Conservation (phyloP, 148 eudicot genomes). For the Persicaria maculosa region DNA sequence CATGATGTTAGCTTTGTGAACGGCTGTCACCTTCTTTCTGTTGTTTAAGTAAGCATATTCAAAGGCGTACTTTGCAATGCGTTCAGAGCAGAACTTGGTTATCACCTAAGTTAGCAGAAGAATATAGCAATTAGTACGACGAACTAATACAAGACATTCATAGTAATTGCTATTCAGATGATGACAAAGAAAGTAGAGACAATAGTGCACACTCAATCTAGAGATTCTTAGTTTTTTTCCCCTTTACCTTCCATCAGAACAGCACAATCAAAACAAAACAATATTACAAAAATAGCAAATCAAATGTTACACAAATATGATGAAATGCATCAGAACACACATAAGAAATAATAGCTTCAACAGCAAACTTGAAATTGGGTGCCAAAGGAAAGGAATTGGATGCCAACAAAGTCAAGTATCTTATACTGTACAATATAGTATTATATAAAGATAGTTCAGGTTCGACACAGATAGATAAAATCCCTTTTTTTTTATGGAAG, state of each 20-base stretch:
- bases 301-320: background rate
- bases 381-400: too few species aligned
- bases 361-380: background rate
- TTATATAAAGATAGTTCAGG: too few species aligned
- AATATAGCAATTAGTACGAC: background rate
- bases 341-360: background rate
- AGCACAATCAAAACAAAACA: too few species aligned
- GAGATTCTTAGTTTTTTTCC: too few species aligned
- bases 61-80: slow-evolving; percentile 82
- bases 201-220: background rate
- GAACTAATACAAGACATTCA: background rate
- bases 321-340: background rate
- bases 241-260: too few species aligned
- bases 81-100: slow-evolving; percentile 84
- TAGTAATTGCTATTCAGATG: background rate
- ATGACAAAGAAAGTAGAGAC: background rate
- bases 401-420: too few species aligned
- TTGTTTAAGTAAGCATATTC: slow-evolving; percentile 86
- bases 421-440: too few species aligned
- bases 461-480: too few species aligned
- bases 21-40: slow-evolving; percentile 84
- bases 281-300: background rate
- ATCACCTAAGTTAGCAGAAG: slow-evolving; percentile 43
- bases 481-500: too few species aligned
- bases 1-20: slow-evolving; percentile 93